Evolutionary conservation across 2,329 filamentous ascomycete genomes (phyloP), one percentile per base, ranked within the genome.

Genomic region (Botrytis medusae): DNA sequence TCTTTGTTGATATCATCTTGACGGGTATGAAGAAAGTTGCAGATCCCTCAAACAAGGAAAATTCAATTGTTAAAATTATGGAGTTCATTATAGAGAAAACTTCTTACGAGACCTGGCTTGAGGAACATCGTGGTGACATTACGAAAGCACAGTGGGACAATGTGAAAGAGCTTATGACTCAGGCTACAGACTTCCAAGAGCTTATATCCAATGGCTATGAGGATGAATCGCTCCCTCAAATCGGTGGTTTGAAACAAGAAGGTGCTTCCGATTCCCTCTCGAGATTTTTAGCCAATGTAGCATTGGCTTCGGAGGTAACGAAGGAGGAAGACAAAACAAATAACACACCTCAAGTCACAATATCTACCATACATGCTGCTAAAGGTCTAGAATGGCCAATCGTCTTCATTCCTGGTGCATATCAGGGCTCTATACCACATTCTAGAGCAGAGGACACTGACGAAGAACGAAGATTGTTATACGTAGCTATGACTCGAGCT

Each of bases 381-480:
- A 99, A 99, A 82, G 95, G 95, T 4, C 86, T 99, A 1, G 95
- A 99, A 81, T 99, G 96, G 96, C 95, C 95, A 0, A 87, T 97
- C 1, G 94, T 98, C 1, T 98, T 98, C 81, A 90, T 98, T 25
- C 95, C 96, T 9, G 93, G 93, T 1, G 92, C 94, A 40, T 97
- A 97, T 80, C 90, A 94, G 64, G 96, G 95, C 0, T 95, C 92
- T 2, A 97, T 98, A 74, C 95, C 95, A 7, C 95, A 98, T 81
- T 92, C 91, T 2, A 88, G 95, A 77, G 89, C 94, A 1, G 95
- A 98, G 63, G 93, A 98, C 80, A 86, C 87, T 4, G 92, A 95
- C 73, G 95, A 99, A 82, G 95, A 99, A 81, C 87, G 96, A 74
- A 87, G 95, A 42, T 83, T 99, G 63, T 85, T 99, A 0, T 99